A percentile compares a stretch with the other conserved stretches of the same genome.
phyloP scores from a whole-genome alignment of 73 alveolate species.

The Paramecium sexaurelia region DNA sequence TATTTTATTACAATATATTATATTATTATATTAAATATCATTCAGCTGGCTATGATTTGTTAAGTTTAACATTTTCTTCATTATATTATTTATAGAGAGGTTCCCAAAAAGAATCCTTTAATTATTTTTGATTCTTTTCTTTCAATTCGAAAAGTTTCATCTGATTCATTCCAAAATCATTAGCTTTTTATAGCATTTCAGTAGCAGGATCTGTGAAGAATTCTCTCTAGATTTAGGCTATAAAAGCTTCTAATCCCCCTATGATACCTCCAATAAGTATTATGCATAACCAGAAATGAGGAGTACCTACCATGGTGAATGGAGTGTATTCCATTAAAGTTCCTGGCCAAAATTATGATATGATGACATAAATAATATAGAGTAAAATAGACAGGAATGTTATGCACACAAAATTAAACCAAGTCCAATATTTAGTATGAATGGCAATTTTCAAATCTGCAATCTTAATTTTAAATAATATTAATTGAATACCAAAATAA shows the following conservation, averaged over 20 bases:
- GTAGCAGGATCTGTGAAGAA: background rate
- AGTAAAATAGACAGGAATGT: constrained; percentile 16
- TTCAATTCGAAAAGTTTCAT: too few species aligned
- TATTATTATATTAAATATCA: too few species aligned
- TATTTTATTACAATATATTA: too few species aligned
- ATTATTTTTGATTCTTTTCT: too few species aligned
- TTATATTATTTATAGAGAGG: too few species aligned
- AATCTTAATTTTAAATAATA: constrained; percentile 12
- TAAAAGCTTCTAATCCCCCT: background rate
- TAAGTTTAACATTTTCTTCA: too few species aligned
- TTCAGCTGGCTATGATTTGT: too few species aligned
- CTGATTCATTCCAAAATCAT: background rate
- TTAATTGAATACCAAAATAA: background rate
- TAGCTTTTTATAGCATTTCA: background rate
- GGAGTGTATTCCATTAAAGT: constrained; percentile 44
- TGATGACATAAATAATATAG: constrained; percentile 17
- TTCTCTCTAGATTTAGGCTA: background rate
- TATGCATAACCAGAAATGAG: constrained; percentile 7
- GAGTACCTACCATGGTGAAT: background rate
- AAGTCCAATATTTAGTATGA: constrained; percentile 46
- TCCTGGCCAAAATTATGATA: constrained; percentile 23
- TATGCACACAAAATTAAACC: constrained; percentile 14
- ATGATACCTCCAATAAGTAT: background rate
- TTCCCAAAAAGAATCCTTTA: too few species aligned
- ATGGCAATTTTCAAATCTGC: constrained; percentile 49